phyloP scores from a whole-genome alignment of 2,329 filamentous ascomycete species.

The Cercospora sp. region DNA sequence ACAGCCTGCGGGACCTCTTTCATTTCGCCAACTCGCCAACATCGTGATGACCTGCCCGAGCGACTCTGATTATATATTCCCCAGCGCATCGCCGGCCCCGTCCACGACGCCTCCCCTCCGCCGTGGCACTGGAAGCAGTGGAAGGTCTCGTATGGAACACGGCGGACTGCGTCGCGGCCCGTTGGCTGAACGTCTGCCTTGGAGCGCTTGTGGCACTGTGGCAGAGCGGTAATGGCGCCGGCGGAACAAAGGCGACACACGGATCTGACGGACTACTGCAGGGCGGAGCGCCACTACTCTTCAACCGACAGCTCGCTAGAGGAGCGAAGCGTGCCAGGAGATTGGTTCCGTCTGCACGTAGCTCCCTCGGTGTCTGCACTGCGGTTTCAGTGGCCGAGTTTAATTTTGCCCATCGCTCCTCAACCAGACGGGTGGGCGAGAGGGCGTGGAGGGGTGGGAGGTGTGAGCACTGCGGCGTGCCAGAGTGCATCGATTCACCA shows the following conservation, averaged over 20 bases:
- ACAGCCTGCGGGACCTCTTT: background rate
- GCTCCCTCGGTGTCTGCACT: background rate
- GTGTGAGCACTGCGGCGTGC: background rate
- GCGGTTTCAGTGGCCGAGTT: conserved; percentile 20
- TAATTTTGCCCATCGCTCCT: conserved; percentile 1
- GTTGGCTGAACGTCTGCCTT: conserved; percentile 3
- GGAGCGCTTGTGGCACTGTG: conserved; percentile 9
- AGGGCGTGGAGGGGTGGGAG: background rate
- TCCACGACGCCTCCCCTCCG: background rate
- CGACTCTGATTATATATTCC: background rate
- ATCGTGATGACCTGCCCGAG: background rate
- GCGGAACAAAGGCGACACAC: background rate
- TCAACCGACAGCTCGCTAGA: conserved; percentile 7
- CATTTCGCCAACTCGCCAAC: background rate
- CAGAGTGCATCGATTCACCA: background rate
- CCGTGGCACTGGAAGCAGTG: background rate
- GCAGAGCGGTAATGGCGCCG: background rate
- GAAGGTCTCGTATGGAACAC: background rate
- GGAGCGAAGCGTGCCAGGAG: conserved; percentile 3
- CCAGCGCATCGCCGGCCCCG: background rate
- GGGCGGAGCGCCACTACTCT: background rate
- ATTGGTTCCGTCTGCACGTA: conserved; percentile 15
- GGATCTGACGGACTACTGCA: conserved; percentile 8
- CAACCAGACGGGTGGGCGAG: background rate
- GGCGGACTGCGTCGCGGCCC: background rate